A percentile compares a stretch with the other conserved stretches of the same genome.
These are phyloP conservation scores for maize (Zea mays) DNA, from an alignment of 176 grass and related monocot genomes.

Conservation along the genomic window DNA sequence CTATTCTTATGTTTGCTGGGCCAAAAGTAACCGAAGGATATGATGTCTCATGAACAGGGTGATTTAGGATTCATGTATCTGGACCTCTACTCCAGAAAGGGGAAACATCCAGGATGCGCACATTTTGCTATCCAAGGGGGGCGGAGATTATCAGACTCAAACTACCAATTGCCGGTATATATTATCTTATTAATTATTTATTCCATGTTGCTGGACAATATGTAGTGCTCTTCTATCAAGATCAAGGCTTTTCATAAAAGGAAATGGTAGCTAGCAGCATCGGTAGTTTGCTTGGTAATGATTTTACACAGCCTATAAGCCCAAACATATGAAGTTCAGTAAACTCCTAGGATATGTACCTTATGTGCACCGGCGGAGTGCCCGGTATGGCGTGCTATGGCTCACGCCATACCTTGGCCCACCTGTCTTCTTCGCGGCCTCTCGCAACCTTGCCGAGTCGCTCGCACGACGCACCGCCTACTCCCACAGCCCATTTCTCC, in stretches of 20 bases:
- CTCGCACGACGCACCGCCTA: no score
- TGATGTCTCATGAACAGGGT: slow-evolving; percentile 55
- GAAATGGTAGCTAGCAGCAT: slow-evolving; percentile 28
- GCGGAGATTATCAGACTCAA: slow-evolving; percentile 51
- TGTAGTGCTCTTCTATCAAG: not conserved
- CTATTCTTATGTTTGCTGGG: slow-evolving; percentile 25
- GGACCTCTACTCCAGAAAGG: slow-evolving; percentile 91
- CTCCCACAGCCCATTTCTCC: no score
- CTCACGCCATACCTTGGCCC: no score
- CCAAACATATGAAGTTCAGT: slow-evolving; percentile 19
- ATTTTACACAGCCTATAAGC: not conserved
- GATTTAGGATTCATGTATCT: slow-evolving; percentile 96
- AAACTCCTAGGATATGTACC: not conserved
- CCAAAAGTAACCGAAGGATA: slow-evolving; percentile 17
- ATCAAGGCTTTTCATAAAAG: slow-evolving; percentile 28
- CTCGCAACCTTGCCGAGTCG: no score
- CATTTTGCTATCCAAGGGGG: slow-evolving; percentile 98
- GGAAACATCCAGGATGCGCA: slow-evolving; percentile 86
- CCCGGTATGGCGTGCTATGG: no score
- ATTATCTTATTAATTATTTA: slow-evolving; percentile 24
- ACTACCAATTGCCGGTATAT: slow-evolving; percentile 90
- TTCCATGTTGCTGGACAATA: slow-evolving; percentile 30
- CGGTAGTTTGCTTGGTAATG: slow-evolving; percentile 6
- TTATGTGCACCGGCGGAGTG: not conserved
- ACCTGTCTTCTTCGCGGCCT: no score